Evolutionary conservation across 306 rosid genomes (phyloP), one percentile per base, ranked within the genome.

Genomic region (Cucumis hystrix): DNA sequence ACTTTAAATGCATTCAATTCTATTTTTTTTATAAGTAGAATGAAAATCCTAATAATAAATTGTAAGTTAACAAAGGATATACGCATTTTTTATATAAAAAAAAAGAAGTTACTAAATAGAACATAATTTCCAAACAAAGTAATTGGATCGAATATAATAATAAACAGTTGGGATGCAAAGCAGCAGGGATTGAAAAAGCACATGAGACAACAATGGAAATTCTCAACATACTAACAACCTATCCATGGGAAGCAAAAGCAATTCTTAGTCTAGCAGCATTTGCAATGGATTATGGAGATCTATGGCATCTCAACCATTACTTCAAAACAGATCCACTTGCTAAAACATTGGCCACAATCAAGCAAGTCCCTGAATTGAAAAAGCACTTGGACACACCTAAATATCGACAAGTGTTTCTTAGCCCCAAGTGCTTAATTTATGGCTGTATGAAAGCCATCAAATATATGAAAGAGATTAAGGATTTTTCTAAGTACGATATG

Each of bases 181-280:
- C 61, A 51, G 13, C 74, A 17, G 80, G 80, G 18, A n/a, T 60
- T 2, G 74, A 45, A 21, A 49, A 47, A 15, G 74, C 74, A 15
- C 58, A 77, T 5, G 70, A 64, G 41, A 77, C 80, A 49, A 62
- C 80, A 5, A 61, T 64, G 80, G 59, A 52, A 16, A 77, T 77
- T 4, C 25, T 77, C 5, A 14, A 25, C 28, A 62, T 61, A 35
- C 9, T 77, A 41, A 60, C 13, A 0, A 52, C 28, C 35, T 77
- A 63, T 63, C 60, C 57, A 77, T 77, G 80, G 80, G 80, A 77
- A 7, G 74, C 71, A 30, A 77, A 77, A n/a, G 73, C 80, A 9
- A 35, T 77, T 35, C 62, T 77, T 7, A 47, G 74, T 9, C 17
- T 60, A 0, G 80, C 80, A 40, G 80, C 80, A 23, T 77, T 77